These are phyloP conservation scores for Geosmithia putterillii DNA, from an alignment of 2,329 filamentous ascomycete genomes.

Conservation along the genomic window DNA sequence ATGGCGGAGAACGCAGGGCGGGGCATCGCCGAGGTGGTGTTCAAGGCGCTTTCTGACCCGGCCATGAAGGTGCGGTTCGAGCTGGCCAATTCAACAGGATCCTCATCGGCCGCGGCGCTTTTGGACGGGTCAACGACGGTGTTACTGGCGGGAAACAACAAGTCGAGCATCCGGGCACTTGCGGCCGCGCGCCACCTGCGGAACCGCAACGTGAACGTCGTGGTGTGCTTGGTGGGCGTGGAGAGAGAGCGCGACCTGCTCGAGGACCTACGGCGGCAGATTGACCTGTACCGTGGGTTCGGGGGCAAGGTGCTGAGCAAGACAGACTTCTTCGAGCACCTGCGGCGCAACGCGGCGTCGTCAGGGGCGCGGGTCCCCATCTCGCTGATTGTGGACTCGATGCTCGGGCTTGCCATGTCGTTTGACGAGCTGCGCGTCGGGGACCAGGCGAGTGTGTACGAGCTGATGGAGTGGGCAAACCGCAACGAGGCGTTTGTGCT, in stretches of 20 bases:
- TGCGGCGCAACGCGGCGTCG: slow-evolving; percentile 31
- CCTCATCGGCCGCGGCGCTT: slow-evolving; percentile 14
- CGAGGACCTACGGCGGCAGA: slow-evolving; percentile 68
- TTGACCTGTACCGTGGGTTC: slow-evolving; percentile 73
- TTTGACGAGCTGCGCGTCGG: slow-evolving; percentile 80
- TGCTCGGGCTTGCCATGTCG: slow-evolving; percentile 74
- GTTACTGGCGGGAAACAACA: slow-evolving; percentile 91
- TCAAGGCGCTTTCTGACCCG: slow-evolving; percentile 53
- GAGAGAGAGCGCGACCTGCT: slow-evolving; percentile 73
- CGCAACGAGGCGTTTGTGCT: slow-evolving; percentile 72
- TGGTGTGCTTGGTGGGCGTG: slow-evolving; percentile 74
- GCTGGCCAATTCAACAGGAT: slow-evolving; percentile 23
- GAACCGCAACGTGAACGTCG: slow-evolving; percentile 68
- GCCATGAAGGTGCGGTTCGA: slow-evolving; percentile 41
- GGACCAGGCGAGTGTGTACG: slow-evolving; percentile 73
- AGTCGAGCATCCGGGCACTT: slow-evolving; percentile 72
- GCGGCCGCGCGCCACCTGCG: slow-evolving; percentile 78
- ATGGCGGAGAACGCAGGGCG: slow-evolving; percentile 87
- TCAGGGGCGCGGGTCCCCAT: slow-evolving; percentile 41
- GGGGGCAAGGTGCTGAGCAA: slow-evolving; percentile 61
- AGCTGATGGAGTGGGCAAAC: slow-evolving; percentile 90
- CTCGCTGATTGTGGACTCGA: slow-evolving; percentile 76
- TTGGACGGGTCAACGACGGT: slow-evolving; percentile 37
- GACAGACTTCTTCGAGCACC: slow-evolving; percentile 46
- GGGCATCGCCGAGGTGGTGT: slow-evolving; percentile 73